Evolutionary conservation across 306 rosid genomes (phyloP).

Genomic region (Psophocarpus tetragonolobus): DNA sequence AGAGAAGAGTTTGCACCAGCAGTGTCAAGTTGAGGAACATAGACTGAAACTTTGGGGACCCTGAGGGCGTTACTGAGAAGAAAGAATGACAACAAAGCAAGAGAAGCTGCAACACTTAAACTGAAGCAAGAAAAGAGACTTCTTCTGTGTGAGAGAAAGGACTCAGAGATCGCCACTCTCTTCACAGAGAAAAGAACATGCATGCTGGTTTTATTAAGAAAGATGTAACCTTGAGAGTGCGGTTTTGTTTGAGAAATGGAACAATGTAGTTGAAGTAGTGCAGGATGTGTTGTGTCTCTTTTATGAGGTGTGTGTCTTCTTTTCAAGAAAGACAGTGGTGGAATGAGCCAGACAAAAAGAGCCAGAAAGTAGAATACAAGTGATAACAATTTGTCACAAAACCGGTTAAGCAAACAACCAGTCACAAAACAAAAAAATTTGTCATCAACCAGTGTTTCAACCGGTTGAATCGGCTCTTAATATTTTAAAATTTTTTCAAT

Average conservation of each 20-base stretch:
- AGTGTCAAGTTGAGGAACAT: slow-evolving; percentile 36
- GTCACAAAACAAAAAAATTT: too few species aligned
- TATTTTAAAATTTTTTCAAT: too few species aligned
- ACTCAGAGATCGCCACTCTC: slow-evolving; percentile 54
- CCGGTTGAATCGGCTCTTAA: too few species aligned
- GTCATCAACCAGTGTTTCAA: too few species aligned
- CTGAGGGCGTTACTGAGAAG: slow-evolving; percentile 41
- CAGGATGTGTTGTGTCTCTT: background rate
- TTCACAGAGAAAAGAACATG: slow-evolving; percentile 44
- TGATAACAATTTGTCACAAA: too few species aligned
- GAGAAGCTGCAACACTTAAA: slow-evolving; percentile 59
- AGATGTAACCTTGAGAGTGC: background rate
- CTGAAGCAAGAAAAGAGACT: slow-evolving; percentile 67
- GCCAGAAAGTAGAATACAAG: too few species aligned
- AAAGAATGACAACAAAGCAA: slow-evolving; percentile 45
- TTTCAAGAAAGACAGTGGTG: background rate
- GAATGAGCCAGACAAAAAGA: background rate
- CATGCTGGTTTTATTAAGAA: slow-evolving; percentile 10
- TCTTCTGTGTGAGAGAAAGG: slow-evolving; percentile 49
- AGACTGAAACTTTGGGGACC: slow-evolving; percentile 38
- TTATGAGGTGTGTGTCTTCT: background rate
- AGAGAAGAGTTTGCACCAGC: slow-evolving; percentile 38
- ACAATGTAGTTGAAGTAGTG: background rate
- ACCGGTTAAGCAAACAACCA: too few species aligned
- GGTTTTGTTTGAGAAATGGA: background rate